These are phyloP conservation scores for Camelina neglecta DNA, from an alignment of 345 rosid species.

Conservation along the genomic window DNA sequence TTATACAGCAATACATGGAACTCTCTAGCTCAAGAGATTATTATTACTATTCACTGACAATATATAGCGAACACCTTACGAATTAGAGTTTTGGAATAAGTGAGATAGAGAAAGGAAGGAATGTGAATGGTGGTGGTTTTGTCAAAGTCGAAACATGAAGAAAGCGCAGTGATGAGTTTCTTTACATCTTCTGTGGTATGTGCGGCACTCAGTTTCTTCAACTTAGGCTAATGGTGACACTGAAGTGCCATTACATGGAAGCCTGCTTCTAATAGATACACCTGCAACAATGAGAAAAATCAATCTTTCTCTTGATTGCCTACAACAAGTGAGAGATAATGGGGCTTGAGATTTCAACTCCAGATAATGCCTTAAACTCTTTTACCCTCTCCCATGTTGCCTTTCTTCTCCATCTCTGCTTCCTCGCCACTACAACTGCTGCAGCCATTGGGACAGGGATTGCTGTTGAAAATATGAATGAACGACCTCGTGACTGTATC, in stretches of 20 bases:
- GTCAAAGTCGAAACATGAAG: too few species aligned
- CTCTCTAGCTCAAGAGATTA: not conserved
- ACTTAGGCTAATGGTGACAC: too few species aligned
- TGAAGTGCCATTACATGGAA: conserved; percentile 75
- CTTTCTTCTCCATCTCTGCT: conserved; percentile 85
- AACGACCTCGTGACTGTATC: conserved; percentile 78
- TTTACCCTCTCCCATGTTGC: conserved; percentile 81
- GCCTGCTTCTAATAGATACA: conserved; percentile 76
- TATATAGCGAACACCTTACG: not conserved
- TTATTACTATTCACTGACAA: not conserved
- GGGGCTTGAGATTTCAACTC: conserved; percentile 75
- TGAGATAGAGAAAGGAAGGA: too few species aligned
- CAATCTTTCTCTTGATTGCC: conserved; percentile 72
- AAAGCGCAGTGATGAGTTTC: too few species aligned
- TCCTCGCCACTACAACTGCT: conserved; percentile 83
- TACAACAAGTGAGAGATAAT: conserved; percentile 76
- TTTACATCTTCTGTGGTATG: too few species aligned
- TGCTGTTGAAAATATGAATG: conserved; percentile 91
- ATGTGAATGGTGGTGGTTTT: too few species aligned
- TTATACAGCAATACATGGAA: not conserved
- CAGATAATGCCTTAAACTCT: conserved; percentile 71
- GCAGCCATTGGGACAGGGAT: conserved; percentile 81
- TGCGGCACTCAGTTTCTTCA: too few species aligned
- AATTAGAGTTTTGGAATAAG: not conserved
- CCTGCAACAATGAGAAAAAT: conserved; percentile 48